phyloP scores from a whole-genome alignment of 2,329 filamentous ascomycete species.

The Aspergillus proliferans region DNA sequence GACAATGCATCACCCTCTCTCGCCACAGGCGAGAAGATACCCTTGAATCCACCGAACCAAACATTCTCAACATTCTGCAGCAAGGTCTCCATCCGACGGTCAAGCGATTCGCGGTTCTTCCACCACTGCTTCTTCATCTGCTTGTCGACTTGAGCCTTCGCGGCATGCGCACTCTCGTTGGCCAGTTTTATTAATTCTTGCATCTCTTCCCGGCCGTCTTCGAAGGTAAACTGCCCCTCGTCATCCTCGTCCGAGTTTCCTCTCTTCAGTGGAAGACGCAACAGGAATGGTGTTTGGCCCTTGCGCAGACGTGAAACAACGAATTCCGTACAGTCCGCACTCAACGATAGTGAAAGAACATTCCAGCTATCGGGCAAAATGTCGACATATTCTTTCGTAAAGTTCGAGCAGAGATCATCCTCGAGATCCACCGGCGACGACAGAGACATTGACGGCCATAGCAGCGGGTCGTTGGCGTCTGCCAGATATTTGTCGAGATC shows the following conservation, averaged over 20 bases:
- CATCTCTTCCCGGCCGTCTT: conserved; percentile 71
- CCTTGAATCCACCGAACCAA: conserved; percentile 92
- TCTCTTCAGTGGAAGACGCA: conserved; percentile 77
- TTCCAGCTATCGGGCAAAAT: conserved; percentile 79
- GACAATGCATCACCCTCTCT: conserved; percentile 59
- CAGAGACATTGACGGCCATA: conserved; percentile 42
- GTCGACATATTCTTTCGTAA: conserved; percentile 76
- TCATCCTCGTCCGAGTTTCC: conserved; percentile 76
- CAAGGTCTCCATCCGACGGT: conserved; percentile 68
- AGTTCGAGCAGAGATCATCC: conserved; percentile 50
- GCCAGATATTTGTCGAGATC: conserved; percentile 41
- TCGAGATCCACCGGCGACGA: conserved; percentile 11
- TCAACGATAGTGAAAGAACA: conserved; percentile 76
- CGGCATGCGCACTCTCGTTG: conserved; percentile 74
- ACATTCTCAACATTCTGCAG: conserved; percentile 81
- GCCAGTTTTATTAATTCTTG: conserved; percentile 73
- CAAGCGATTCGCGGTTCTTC: conserved; percentile 74
- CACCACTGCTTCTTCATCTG: conserved; percentile 82
- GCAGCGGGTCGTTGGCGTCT: conserved; percentile 39
- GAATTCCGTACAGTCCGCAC: conserved; percentile 74
- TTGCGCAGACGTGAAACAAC: conserved; percentile 80
- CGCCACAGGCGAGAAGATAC: conserved; percentile 76
- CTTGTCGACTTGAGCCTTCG: conserved; percentile 64
- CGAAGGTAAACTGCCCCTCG: conserved; percentile 71
- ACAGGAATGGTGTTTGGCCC: conserved; percentile 71